These are phyloP conservation scores for Pyronema domesticum DNA, from an alignment of 495 filamentous ascomycete genomes.

Conservation along the genomic window DNA sequence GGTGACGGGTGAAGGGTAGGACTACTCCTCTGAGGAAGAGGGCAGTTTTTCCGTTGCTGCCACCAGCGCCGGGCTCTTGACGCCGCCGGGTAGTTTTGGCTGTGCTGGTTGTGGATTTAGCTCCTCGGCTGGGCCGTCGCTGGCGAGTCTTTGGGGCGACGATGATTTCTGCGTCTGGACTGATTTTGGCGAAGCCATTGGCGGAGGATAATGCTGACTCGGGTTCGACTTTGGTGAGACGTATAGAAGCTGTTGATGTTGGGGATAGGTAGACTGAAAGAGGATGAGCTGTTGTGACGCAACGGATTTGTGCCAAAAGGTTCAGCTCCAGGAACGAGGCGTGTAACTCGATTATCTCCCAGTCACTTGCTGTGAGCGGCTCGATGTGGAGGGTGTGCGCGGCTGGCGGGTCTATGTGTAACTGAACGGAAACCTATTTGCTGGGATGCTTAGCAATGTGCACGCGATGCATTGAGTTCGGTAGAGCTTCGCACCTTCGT, in stretches of 20 bases:
- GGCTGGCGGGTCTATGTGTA: slow-evolving; percentile 79
- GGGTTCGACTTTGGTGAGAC: slow-evolving; percentile 22
- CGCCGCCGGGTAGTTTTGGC: slow-evolving; percentile 54
- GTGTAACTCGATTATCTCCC: slow-evolving; percentile 97
- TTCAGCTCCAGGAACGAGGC: slow-evolving; percentile 89
- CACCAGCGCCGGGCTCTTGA: slow-evolving; percentile 51
- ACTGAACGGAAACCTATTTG: slow-evolving; percentile 37
- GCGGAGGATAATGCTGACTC: slow-evolving; percentile 37
- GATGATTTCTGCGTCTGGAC: slow-evolving; percentile 85
- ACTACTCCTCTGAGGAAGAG: slow-evolving; percentile 60
- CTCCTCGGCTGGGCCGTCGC: slow-evolving; percentile 25
- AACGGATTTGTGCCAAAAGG: slow-evolving; percentile 79
- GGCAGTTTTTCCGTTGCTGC: slow-evolving; percentile 37
- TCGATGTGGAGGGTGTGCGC: slow-evolving; percentile 91
- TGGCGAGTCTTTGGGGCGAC: slow-evolving; percentile 80
- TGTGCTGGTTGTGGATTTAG: slow-evolving; percentile 49
- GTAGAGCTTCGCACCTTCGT: slow-evolving; percentile 48
- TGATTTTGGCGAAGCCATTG: slow-evolving; percentile 62
- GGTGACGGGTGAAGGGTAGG: slow-evolving; percentile 28
- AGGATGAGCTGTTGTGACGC: slow-evolving; percentile 54
- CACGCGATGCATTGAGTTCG: not conserved
- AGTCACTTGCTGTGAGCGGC: slow-evolving; percentile 82
- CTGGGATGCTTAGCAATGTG: not conserved
- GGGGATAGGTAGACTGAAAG: slow-evolving; percentile 84
- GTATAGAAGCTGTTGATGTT: slow-evolving; percentile 83